Evolutionary conservation across 2,329 filamentous ascomycete genomes (phyloP).

Genomic region (Hortaea sp.): DNA sequence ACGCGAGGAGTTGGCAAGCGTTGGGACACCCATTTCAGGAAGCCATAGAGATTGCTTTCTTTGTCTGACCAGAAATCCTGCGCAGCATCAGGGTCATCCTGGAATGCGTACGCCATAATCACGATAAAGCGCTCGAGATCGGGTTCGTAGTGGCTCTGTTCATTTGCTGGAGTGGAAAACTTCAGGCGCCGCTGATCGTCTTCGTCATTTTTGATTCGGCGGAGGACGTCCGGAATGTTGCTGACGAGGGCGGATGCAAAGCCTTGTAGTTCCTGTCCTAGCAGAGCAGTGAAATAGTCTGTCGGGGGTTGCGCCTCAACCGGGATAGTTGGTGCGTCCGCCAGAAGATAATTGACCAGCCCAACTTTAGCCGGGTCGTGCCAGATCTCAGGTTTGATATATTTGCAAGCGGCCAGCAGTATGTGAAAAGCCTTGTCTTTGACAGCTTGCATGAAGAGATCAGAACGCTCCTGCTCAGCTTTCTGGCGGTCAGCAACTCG

Average conservation of each 20-base stretch:
- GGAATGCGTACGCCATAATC: slow-evolving; percentile 84
- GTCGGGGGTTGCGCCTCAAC: slow-evolving; percentile 59
- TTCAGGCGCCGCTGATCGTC: slow-evolving; percentile 63
- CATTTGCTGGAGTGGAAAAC: slow-evolving; percentile 26
- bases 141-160: slow-evolving; percentile 30
- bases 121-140: slow-evolving; percentile 82
- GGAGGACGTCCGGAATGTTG: slow-evolving; percentile 85
- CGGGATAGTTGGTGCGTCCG: slow-evolving; percentile 62
- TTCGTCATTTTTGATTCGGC: slow-evolving; percentile 76
- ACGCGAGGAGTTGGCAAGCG: slow-evolving; percentile 92
- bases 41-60: slow-evolving; percentile 87
- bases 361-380: slow-evolving; percentile 77
- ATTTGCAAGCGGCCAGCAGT: slow-evolving; percentile 72
- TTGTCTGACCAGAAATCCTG: slow-evolving; percentile 85
- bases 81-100: slow-evolving; percentile 73
- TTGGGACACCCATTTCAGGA: slow-evolving; percentile 93
- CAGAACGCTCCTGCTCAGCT: slow-evolving; percentile 54
- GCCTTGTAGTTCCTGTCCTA: slow-evolving; percentile 73
- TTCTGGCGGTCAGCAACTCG: slow-evolving; percentile 52
- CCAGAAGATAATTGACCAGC: slow-evolving; percentile 71
- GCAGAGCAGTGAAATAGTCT: slow-evolving; percentile 57
- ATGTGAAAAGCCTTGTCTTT: slow-evolving; percentile 91
- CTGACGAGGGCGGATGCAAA: slow-evolving; percentile 91
- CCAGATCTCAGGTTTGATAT: slow-evolving; percentile 73
- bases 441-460: slow-evolving; percentile 58